Conservation (phyloP, 306 rosid species). For the Ammopiptanthus mongolicus region DNA sequence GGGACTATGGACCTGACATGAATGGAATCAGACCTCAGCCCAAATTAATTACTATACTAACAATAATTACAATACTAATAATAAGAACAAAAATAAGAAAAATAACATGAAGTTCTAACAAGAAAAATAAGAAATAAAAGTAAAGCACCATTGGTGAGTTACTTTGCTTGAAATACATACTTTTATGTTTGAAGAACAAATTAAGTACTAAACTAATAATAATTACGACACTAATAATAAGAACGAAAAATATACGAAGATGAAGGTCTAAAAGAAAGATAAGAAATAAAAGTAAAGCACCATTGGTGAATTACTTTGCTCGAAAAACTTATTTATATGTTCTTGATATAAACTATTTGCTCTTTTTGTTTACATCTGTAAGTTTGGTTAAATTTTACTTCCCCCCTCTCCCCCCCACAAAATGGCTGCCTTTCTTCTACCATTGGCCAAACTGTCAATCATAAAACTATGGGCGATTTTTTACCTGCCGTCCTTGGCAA, state of each 20-base stretch:
- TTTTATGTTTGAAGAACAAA: background rate
- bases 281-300: background rate
- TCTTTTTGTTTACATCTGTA: too few relatives aligned
- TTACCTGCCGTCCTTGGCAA: too few relatives aligned
- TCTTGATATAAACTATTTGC: background rate
- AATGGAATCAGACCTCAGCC: background rate
- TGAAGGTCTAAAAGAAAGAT: background rate
- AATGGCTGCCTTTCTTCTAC: too few relatives aligned
- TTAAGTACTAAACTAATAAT: background rate
- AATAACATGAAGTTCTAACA: background rate
- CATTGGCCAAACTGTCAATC: too few relatives aligned
- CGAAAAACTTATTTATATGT: background rate
- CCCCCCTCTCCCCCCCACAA: too few relatives aligned
- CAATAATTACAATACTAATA: too few relatives aligned
- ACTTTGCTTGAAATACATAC: background rate
- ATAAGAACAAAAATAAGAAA: background rate
- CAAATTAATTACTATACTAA: background rate
- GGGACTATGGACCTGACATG: background rate
- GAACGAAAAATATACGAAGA: background rate
- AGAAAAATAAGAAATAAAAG: background rate
- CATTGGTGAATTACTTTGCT: background rate
- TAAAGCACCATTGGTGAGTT: background rate
- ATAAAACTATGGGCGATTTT: too few relatives aligned
- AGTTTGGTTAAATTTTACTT: too few relatives aligned
- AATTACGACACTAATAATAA: too few relatives aligned